Percentiles rank a stretch among this genome's conserved stretches.
Evolutionary conservation across 495 filamentous ascomycete species (phyloP).

Genomic region (Annulohypoxylon stygium): DNA sequence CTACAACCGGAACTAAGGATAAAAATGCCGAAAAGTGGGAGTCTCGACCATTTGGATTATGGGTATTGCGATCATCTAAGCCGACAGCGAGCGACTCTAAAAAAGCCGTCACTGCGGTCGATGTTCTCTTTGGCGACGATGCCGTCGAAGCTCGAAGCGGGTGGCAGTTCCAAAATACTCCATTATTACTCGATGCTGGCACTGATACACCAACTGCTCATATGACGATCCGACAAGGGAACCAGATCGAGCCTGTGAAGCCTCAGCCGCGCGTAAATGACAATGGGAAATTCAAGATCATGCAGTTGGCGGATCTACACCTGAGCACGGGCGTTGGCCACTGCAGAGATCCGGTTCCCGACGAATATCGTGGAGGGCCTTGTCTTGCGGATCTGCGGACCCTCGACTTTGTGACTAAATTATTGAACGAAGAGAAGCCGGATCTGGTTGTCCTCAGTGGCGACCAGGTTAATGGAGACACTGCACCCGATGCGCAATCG

Average conservation of each 20-base stretch:
- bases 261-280: conserved; percentile 81
- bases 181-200: conserved; percentile 73
- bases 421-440: conserved; percentile 91
- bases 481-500: conserved; percentile 87
- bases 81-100: conserved; percentile 83
- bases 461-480: conserved; percentile 96
- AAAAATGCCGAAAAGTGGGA: conserved; percentile 82
- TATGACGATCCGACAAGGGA: conserved; percentile 81
- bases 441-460: conserved; percentile 91
- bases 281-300: conserved; percentile 96
- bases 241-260: conserved; percentile 67
- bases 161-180: conserved; percentile 81
- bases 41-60: conserved; percentile 80
- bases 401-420: conserved; percentile 83
- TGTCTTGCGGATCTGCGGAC: conserved; percentile 95
- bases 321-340: conserved; percentile 86
- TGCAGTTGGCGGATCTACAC: conserved; percentile 93
- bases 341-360: conserved; percentile 87
- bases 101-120: conserved; percentile 82
- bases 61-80: conserved; percentile 85
- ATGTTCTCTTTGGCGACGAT: conserved; percentile 93
- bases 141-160: conserved; percentile 87
- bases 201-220: conserved; percentile 74
- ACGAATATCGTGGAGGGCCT: conserved; percentile 74
- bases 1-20: conserved; percentile 68